Evolutionary conservation across 1,284 basidiomycete genomes (phyloP).

Genomic region (Sporisorium iseilematis-ciliati): DNA sequence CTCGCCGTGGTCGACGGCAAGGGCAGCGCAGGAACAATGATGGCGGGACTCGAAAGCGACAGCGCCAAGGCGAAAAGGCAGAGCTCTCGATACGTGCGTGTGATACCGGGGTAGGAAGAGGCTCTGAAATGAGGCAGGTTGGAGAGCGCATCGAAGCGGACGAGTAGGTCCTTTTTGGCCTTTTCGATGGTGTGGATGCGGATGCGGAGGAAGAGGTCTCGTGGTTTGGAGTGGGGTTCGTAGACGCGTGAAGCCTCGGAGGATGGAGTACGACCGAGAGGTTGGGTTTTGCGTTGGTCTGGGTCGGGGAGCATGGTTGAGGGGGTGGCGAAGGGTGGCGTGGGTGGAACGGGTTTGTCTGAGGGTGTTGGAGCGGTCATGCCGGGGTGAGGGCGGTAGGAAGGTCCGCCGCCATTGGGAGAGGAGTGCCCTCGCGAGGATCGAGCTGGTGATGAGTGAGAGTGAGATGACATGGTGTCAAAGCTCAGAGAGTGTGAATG

Average conservation of each 20-base stretch:
- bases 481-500: background rate
- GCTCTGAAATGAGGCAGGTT: slow-evolving; percentile 63
- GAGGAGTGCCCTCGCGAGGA: background rate
- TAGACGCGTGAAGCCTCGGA: slow-evolving; percentile 32
- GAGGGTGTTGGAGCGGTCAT: slow-evolving; percentile 10
- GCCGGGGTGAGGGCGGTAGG: slow-evolving; percentile 24
- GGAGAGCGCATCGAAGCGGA: slow-evolving; percentile 55
- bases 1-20: slow-evolving; percentile 51
- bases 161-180: slow-evolving; percentile 52
- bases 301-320: slow-evolving; percentile 32
- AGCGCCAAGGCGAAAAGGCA: slow-evolving; percentile 57
- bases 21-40: slow-evolving; percentile 59
- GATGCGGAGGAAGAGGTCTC: slow-evolving; percentile 45
- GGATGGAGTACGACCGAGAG: slow-evolving; percentile 9
- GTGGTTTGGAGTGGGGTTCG: slow-evolving; percentile 39
- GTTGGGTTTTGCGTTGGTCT: slow-evolving; percentile 38
- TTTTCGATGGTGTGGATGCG: slow-evolving; percentile 53
- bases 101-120: slow-evolving; percentile 50
- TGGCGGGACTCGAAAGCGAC: slow-evolving; percentile 39
- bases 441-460: slow-evolving; percentile 11
- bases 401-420: slow-evolving; percentile 12
- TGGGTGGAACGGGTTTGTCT: slow-evolving; percentile 42
- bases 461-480: slow-evolving; percentile 5
- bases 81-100: slow-evolving; percentile 60
- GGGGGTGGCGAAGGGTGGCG: slow-evolving; percentile 7